Conservation (phyloP, 2,329 filamentous ascomycete genomes). For the Setomelanomma holmii region DNA sequence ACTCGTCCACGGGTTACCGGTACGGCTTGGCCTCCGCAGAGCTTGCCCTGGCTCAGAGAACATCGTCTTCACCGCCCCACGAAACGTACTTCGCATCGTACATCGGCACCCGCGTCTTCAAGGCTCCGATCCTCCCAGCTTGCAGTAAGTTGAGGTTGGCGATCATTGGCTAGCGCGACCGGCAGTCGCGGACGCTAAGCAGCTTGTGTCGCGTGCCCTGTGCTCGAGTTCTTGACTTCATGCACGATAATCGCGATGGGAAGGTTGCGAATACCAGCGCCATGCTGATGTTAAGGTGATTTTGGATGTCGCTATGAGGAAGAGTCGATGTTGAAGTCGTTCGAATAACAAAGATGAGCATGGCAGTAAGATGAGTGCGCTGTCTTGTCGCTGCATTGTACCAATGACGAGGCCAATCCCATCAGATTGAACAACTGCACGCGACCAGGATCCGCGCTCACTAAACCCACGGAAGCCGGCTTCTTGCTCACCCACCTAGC, state of each 20-base stretch:
- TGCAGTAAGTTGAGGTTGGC: neutral
- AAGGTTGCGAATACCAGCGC: neutral
- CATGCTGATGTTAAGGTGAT: neutral
- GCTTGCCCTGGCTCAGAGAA: no score
- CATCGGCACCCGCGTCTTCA: neutral
- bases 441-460: constrained; percentile 1
- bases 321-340: neutral
- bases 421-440: neutral
- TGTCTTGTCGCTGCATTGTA: neutral
- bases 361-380: neutral
- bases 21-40: no score
- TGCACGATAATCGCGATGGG: neutral
- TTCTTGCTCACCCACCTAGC: neutral
- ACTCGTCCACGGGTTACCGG: no score
- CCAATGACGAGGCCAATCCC: neutral
- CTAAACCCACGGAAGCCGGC: constrained; percentile 1
- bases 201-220: constrained; percentile 3
- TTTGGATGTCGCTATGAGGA: no score
- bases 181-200: constrained; percentile 4
- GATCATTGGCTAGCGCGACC: neutral
- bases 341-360: no score
- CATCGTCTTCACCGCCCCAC: no score
- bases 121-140: neutral
- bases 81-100: neutral
- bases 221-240: constrained; percentile 1